Conservation (phyloP, 2,329 filamentous ascomycete species). For the Neonectria magnoliae region DNA sequence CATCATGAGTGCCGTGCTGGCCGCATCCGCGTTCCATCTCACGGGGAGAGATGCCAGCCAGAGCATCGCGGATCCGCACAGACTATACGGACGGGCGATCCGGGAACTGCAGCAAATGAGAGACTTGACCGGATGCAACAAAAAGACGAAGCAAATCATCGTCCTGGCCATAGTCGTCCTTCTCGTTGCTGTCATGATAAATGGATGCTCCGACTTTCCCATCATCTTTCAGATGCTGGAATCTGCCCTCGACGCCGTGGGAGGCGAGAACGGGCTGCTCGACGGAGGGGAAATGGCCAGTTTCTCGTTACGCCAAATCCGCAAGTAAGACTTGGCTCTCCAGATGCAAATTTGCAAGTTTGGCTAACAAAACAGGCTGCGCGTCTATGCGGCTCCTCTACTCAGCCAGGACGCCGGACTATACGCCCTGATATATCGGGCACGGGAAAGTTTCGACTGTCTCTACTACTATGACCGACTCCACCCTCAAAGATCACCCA, state of each 20-base stretch:
- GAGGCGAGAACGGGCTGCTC: conserved; percentile 25
- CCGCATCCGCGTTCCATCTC: conserved; percentile 41
- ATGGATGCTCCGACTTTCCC: conserved; percentile 39
- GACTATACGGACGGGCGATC: conserved; percentile 27
- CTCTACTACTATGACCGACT: conserved; percentile 65
- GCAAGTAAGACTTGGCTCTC: conserved; percentile 26
- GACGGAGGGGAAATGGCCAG: conserved; percentile 22
- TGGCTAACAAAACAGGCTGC: conserved; percentile 23
- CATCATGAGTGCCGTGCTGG: conserved; percentile 40
- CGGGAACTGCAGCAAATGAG: conserved; percentile 20
- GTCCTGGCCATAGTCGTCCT: conserved; percentile 37
- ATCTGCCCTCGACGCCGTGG: conserved; percentile 34
- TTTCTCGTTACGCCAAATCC: conserved; percentile 34
- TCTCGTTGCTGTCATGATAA: conserved; percentile 40
- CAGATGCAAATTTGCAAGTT: conserved; percentile 52
- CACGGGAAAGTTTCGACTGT: conserved; percentile 25
- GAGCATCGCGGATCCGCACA: conserved; percentile 5
- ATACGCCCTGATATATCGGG: conserved; percentile 27
- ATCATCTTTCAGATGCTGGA: conserved; percentile 40
- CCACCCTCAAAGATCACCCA: conserved; percentile 22
- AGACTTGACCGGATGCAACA: conserved; percentile 22
- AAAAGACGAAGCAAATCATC: conserved; percentile 26
- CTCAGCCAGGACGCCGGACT: conserved; percentile 33
- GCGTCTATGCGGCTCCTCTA: conserved; percentile 36
- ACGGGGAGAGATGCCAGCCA: neutral